Percentiles rank a stretch among this genome's conserved stretches.
Evolutionary conservation across 78 protist species (phyloP).

Genomic region (Monosiga brevicollis): DNA sequence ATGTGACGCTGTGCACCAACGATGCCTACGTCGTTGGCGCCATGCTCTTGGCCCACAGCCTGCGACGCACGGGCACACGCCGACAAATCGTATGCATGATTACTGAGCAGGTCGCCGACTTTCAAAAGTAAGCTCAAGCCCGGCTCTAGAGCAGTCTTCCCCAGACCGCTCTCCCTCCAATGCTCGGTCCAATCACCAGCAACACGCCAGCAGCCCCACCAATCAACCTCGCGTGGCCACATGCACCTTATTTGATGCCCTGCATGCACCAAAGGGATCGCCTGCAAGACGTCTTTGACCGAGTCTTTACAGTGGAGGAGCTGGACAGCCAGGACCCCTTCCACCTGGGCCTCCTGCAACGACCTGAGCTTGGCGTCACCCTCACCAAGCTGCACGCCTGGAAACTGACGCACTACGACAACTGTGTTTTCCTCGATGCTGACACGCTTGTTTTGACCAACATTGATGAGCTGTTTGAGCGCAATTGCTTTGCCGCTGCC

Average conservation of each 20-base stretch:
- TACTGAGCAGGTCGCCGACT: not conserved
- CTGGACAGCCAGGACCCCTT: not conserved
- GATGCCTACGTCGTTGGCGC: constrained; percentile 46
- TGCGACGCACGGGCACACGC: constrained; percentile 4
- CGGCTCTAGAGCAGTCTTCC: not conserved
- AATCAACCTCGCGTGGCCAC: not conserved
- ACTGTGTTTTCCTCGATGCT: constrained; percentile 37
- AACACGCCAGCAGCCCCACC: not conserved
- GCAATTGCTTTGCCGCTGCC: constrained; percentile 25
- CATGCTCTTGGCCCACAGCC: constrained; percentile 21
- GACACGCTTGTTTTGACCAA: constrained; percentile 29
- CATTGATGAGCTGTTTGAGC: constrained; percentile 26
- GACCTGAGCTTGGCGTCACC: constrained; percentile 35
- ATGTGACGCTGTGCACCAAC: constrained; percentile 33
- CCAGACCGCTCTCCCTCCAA: not conserved
- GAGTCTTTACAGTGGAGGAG: not conserved
- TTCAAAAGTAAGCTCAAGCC: not conserved
- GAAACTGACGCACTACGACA: constrained; percentile 12
- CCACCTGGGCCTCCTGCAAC: constrained; percentile 9
- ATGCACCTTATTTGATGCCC: too few relatives aligned
- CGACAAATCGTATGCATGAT: constrained; percentile 10
- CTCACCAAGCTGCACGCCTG: constrained; percentile 31
- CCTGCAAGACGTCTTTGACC: constrained; percentile 11
- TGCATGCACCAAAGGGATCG: too few relatives aligned
- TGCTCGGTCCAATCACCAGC: not conserved